Evolutionary conservation across 2,329 filamentous ascomycete species (phyloP).

Genomic region (Ophiostoma fasciatum): DNA sequence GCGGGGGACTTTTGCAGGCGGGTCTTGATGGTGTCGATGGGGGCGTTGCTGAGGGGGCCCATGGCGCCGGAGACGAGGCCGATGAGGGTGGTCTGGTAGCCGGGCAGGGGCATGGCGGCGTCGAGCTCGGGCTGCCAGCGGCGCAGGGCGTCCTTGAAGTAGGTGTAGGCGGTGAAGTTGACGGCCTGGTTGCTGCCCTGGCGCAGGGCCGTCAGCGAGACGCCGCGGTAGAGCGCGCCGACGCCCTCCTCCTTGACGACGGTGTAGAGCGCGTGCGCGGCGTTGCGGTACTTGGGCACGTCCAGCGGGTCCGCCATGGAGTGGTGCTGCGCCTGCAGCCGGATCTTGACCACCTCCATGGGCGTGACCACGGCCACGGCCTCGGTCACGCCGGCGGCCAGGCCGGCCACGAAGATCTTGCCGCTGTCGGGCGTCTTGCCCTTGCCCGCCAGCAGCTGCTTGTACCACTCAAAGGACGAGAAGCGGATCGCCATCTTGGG

Average conservation of each 20-base stretch:
- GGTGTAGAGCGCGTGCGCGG: constrained; percentile 68
- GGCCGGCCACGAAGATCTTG: constrained; percentile 58
- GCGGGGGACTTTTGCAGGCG: constrained; percentile 81
- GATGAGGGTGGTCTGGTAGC: constrained; percentile 82
- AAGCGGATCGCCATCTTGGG: constrained; percentile 99
- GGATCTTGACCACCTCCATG: constrained; percentile 99
- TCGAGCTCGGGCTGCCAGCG: constrained; percentile 55
- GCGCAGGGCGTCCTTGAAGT: constrained; percentile 72
- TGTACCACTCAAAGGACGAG: constrained; percentile 93
- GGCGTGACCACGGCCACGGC: constrained; percentile 92
- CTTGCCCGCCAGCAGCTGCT: constrained; percentile 59
- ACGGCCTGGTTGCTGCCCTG: constrained; percentile 97
- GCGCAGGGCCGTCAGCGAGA: constrained; percentile 79
- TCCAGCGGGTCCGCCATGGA: constrained; percentile 94
- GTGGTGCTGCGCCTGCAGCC: constrained; percentile 95
- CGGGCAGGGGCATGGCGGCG: constrained; percentile 48
- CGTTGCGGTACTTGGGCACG: constrained; percentile 92
- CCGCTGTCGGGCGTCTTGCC: constrained; percentile 46
- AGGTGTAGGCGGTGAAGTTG: constrained; percentile 96
- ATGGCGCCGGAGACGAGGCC: constrained; percentile 87
- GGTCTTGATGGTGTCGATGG: constrained; percentile 98
- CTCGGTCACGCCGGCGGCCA: constrained; percentile 88
- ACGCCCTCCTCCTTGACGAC: constrained; percentile 43
- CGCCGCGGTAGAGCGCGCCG: constrained; percentile 80
- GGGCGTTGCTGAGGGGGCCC: constrained; percentile 90